Percentiles rank a stretch among this genome's conserved stretches.
These are phyloP conservation scores for Dispira parvispora DNA, from an alignment of 192 early-diverging fungal genomes.

Conservation along the genomic window DNA sequence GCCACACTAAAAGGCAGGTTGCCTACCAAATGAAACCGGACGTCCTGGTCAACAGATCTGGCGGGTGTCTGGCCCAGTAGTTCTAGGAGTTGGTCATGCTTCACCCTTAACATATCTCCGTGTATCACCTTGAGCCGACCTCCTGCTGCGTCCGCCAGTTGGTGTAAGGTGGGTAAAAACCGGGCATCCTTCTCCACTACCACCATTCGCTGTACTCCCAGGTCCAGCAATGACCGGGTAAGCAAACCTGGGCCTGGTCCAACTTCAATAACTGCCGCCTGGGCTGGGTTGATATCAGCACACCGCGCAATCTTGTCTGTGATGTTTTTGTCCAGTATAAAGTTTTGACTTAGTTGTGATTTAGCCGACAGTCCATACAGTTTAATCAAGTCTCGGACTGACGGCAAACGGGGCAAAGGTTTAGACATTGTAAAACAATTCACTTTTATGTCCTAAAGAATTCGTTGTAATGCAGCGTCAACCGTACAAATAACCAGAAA, in stretches of 20 bases:
- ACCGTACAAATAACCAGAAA: too few species aligned
- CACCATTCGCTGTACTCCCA: slow-evolving; percentile 39
- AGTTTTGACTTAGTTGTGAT: slow-evolving; percentile 63
- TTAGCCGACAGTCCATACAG: slow-evolving; percentile 56
- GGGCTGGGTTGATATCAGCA: slow-evolving; percentile 34
- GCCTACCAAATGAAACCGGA: slow-evolving; percentile 38
- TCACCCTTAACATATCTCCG: slow-evolving; percentile 44
- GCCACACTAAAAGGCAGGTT: slow-evolving; percentile 68
- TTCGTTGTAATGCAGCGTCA: too few species aligned
- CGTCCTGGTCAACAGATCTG: not conserved
- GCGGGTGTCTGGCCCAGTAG: slow-evolving; percentile 10
- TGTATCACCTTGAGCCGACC: slow-evolving; percentile 34
- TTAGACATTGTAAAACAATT: too few species aligned
- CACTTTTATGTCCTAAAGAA: too few species aligned
- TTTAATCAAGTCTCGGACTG: slow-evolving; percentile 51
- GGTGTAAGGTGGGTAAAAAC: slow-evolving; percentile 46
- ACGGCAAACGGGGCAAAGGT: slow-evolving; percentile 39
- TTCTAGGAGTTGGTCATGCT: slow-evolving; percentile 33
- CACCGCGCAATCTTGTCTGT: slow-evolving; percentile 53
- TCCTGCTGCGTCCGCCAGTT: slow-evolving; percentile 49
- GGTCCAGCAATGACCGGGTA: slow-evolving; percentile 58
- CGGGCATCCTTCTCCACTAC: slow-evolving; percentile 57
- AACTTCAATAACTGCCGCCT: slow-evolving; percentile 54
- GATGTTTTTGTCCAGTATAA: slow-evolving; percentile 68
- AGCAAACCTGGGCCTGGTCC: slow-evolving; percentile 62